Percentiles rank a stretch among this genome's conserved stretches.
Evolutionary conservation across 371 early-diverging fungal genomes (phyloP).

Genomic region (Coemansia linderi): DNA sequence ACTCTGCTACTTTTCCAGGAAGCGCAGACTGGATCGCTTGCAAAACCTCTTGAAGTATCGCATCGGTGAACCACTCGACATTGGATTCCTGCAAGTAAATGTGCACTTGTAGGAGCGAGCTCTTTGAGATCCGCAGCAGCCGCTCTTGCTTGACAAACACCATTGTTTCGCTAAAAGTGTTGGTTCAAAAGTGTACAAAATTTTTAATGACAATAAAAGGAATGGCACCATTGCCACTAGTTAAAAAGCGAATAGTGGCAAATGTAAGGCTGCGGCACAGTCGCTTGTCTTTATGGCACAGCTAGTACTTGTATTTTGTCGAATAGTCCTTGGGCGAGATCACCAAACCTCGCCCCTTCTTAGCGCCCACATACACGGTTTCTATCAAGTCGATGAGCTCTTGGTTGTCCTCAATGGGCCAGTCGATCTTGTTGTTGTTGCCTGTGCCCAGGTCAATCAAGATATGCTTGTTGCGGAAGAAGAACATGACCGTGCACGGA

Average conservation of each 20-base stretch:
- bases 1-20: constrained; percentile 23
- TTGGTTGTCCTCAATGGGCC: constrained; percentile 89
- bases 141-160: constrained; percentile 36
- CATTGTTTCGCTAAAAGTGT: constrained; percentile 13
- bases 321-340: constrained; percentile 95
- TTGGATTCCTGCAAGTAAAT: constrained; percentile 39
- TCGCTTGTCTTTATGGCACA: constrained; percentile 35
- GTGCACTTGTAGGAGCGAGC: constrained; percentile 16
- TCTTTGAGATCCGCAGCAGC: constrained; percentile 31
- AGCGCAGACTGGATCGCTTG: constrained; percentile 34
- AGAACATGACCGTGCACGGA: constrained; percentile 93
- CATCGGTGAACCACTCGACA: constrained; percentile 41
- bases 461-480: constrained; percentile 95
- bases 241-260: neutral
- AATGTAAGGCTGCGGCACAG: neutral
- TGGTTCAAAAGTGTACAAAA: neutral
- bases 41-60: constrained; percentile 40
- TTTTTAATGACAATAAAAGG: neutral
- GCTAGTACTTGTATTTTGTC: constrained; percentile 91
- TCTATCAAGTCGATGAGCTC: constrained; percentile 89
- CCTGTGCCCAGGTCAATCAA: constrained; percentile 98
- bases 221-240: neutral
- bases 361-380: constrained; percentile 90
- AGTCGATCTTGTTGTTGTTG: constrained; percentile 98
- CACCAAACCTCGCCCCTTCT: constrained; percentile 93